Percentiles rank a stretch among this genome's conserved stretches.
These are phyloP conservation scores for Penicillium sp. DNA, from an alignment of 2,329 filamentous ascomycete genomes.

Conservation along the genomic window DNA sequence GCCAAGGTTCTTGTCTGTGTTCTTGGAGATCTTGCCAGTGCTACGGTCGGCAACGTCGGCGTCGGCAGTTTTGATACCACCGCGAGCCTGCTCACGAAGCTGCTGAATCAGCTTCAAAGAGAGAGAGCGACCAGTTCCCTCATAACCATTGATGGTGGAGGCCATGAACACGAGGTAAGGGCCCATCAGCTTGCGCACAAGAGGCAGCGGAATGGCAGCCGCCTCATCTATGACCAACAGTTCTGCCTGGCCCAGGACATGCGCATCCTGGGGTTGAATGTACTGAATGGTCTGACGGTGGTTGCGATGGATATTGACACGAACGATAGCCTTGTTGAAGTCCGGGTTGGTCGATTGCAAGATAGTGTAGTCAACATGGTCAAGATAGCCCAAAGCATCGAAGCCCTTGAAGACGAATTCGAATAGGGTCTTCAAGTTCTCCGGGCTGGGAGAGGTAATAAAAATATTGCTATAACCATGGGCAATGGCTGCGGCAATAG, in stretches of 20 bases:
- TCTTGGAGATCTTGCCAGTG: slow-evolving; percentile 72
- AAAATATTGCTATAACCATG: slow-evolving; percentile 99
- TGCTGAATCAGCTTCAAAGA: slow-evolving; percentile 97
- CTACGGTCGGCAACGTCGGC: slow-evolving; percentile 74
- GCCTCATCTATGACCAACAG: slow-evolving; percentile 96
- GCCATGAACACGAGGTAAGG: slow-evolving; percentile 99
- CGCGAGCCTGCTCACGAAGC: slow-evolving; percentile 85
- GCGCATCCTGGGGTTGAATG: slow-evolving; percentile 93
- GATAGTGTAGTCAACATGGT: slow-evolving; percentile 96
- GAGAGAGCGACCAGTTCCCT: slow-evolving; percentile 91
- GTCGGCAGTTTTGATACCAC: slow-evolving; percentile 58
- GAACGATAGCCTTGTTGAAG: slow-evolving; percentile 98
- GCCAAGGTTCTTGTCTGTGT: slow-evolving; percentile 60
- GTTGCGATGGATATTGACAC: slow-evolving; percentile 91
- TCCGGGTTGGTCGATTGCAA: slow-evolving; percentile 98
- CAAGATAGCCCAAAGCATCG: slow-evolving; percentile 87
- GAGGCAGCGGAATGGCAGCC: slow-evolving; percentile 88
- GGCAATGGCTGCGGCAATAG: slow-evolving; percentile 89
- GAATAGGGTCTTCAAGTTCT: slow-evolving; percentile 98
- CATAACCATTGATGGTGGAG: slow-evolving; percentile 98
- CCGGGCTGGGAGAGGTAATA: slow-evolving; percentile 94
- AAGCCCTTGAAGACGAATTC: slow-evolving; percentile 99
- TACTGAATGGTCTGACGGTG: slow-evolving; percentile 99
- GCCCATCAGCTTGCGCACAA: slow-evolving; percentile 92
- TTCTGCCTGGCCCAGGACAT: slow-evolving; percentile 93